Evolutionary conservation across 352 stramenopile genomes (phyloP).

Genomic region (Globisporangium alternatum): DNA sequence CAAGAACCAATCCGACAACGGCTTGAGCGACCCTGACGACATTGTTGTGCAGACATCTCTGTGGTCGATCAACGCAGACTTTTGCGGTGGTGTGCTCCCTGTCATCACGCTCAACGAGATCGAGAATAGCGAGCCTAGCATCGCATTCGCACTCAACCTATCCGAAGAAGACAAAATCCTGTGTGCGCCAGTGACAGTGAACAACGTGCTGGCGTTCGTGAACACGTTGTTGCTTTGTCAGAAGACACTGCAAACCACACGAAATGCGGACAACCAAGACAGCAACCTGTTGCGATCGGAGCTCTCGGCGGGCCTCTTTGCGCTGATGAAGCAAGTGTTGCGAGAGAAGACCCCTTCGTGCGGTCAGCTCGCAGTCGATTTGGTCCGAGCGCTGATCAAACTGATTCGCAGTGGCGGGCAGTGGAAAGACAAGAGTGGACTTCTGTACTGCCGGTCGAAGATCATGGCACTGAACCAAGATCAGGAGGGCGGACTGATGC

Average conservation of each 20-base stretch:
- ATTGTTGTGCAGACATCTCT: slow-evolving; percentile 64
- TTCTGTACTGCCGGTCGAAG: slow-evolving; percentile 84
- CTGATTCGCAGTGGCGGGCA: slow-evolving; percentile 56
- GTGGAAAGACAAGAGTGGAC: slow-evolving; percentile 69
- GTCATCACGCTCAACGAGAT: slow-evolving; percentile 59
- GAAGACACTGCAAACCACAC: slow-evolving; percentile 9
- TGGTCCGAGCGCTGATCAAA: slow-evolving; percentile 66
- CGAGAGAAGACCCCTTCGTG: slow-evolving; percentile 54
- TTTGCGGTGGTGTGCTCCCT: slow-evolving; percentile 52
- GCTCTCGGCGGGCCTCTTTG: slow-evolving; percentile 62
- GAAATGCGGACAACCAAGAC: slow-evolving; percentile 7
- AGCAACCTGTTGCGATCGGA: slow-evolving; percentile 44
- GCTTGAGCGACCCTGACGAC: slow-evolving; percentile 38
- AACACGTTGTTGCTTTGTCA: slow-evolving; percentile 22
- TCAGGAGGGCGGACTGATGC: slow-evolving; percentile 72
- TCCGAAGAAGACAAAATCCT: slow-evolving; percentile 77
- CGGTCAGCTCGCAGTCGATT: slow-evolving; percentile 46
- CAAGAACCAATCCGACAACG: slow-evolving; percentile 40
- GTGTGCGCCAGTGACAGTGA: slow-evolving; percentile 56
- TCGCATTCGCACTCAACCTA: slow-evolving; percentile 53
- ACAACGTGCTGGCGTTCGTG: slow-evolving; percentile 63
- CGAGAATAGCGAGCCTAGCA: slow-evolving; percentile 28
- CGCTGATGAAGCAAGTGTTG: slow-evolving; percentile 70
- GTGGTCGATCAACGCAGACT: slow-evolving; percentile 65
- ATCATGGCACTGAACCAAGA: slow-evolving; percentile 84